Evolutionary conservation across 495 filamentous ascomycete genomes (phyloP).

Genomic region (Hypoxylon lienhwacheense): DNA sequence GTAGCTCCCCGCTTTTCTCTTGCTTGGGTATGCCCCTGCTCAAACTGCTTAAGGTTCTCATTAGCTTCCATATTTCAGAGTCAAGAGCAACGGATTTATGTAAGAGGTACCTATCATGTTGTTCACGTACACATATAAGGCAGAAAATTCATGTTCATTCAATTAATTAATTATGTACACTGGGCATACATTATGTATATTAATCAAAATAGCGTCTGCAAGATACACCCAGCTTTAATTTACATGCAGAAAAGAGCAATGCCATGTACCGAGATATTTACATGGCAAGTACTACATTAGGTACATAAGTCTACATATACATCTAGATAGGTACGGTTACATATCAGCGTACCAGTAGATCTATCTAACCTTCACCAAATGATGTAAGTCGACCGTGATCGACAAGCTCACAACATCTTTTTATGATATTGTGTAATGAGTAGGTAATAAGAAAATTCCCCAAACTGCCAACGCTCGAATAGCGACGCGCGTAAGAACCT

Average conservation of each 20-base stretch:
- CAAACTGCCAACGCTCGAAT: no score
- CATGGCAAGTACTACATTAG: background rate
- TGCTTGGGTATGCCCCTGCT: background rate
- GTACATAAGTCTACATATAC: background rate
- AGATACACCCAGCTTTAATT: no score
- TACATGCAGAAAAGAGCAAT: no score
- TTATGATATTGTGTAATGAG: background rate
- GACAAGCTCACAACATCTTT: conserved; percentile 7
- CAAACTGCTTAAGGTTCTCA: background rate
- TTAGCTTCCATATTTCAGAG: background rate
- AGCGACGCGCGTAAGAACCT: no score
- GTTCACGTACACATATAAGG: no score
- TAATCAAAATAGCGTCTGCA: no score
- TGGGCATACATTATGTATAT: no score
- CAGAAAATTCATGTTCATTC: no score
- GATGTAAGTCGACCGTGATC: conserved; percentile 29
- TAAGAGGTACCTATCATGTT: no score
- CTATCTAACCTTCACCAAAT: conserved; percentile 23
- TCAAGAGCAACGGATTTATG: background rate
- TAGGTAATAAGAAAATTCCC: background rate
- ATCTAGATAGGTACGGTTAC: conserved; percentile 1
- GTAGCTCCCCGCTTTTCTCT: conserved; percentile 20
- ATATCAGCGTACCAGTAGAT: no score
- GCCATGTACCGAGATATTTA: background rate
- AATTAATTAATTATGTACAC: no score